These are phyloP conservation scores for Pseudoturritis turrita DNA, from an alignment of 345 rosid genomes.

Conservation along the genomic window DNA sequence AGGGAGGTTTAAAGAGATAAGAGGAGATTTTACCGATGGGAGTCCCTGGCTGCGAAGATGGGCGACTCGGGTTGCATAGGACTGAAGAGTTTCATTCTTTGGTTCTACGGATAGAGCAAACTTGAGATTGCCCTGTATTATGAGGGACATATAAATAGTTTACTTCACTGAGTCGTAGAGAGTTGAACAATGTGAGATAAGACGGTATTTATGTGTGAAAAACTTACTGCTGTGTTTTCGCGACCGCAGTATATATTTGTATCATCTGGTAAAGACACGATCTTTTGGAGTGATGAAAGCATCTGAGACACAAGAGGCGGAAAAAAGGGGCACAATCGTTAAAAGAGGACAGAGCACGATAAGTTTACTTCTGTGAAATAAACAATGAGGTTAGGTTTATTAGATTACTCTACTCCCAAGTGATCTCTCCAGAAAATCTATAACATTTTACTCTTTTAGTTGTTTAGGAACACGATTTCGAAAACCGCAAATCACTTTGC, in stretches of 20 bases:
- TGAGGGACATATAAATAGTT: constrained; percentile 7
- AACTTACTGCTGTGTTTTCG: constrained; percentile 88
- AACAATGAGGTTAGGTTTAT: neutral
- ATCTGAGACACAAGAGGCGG: constrained; percentile 56
- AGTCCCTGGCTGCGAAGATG: constrained; percentile 77
- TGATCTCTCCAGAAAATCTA: neutral
- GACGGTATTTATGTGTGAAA: neutral
- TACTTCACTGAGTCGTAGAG: neutral
- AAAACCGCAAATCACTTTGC: neutral
- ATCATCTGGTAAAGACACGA: constrained; percentile 75
- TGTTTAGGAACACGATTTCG: neutral
- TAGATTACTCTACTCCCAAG: neutral
- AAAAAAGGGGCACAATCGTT: neutral
- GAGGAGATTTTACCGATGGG: constrained; percentile 57
- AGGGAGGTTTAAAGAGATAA: neutral
- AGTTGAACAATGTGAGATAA: constrained; percentile 1
- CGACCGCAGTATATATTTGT: constrained; percentile 85
- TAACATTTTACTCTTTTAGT: neutral
- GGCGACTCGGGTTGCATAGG: constrained; percentile 71
- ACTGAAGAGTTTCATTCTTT: constrained; percentile 73
- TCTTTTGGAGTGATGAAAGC: constrained; percentile 73
- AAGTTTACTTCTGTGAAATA: neutral
- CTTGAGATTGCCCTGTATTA: constrained; percentile 72
- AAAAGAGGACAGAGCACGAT: constrained; percentile 2
- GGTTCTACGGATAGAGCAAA: constrained; percentile 93